phyloP scores from a whole-genome alignment of 768 basidiomycete genomes.

The Lanmaoa pseudosensibilis region DNA sequence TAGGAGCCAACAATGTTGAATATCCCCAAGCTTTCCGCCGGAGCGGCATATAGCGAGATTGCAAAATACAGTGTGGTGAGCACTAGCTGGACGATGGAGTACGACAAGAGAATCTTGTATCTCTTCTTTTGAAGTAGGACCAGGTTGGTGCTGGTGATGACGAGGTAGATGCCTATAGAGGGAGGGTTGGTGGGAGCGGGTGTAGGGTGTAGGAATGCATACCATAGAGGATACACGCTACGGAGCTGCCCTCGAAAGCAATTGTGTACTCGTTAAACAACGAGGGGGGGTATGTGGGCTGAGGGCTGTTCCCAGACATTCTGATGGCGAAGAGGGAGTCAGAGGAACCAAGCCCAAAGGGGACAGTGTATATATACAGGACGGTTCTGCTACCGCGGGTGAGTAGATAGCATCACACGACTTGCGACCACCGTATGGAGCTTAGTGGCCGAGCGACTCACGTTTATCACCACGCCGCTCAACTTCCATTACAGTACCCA shows the following conservation, averaged over 20 bases:
- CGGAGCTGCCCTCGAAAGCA: slow-evolving; percentile 21
- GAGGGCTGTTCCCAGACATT: slow-evolving; percentile 17
- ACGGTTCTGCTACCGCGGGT: not conserved
- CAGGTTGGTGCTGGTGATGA: slow-evolving; percentile 13
- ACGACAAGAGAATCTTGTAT: slow-evolving; percentile 15
- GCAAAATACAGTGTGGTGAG: slow-evolving; percentile 22
- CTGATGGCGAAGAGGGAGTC: no score
- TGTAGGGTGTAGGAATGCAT: not conserved
- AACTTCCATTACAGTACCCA: not conserved
- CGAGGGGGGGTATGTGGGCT: slow-evolving; percentile 7
- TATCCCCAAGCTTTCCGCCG: slow-evolving; percentile 9
- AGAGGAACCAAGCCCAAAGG: no score
- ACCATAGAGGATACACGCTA: slow-evolving; percentile 24
- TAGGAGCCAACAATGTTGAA: slow-evolving; percentile 11
- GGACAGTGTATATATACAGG: slow-evolving; percentile 5
- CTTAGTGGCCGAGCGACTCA: not conserved
- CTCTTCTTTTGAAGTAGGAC: slow-evolving; percentile 14
- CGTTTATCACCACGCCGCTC: slow-evolving; percentile 1
- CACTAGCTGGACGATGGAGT: slow-evolving; percentile 15
- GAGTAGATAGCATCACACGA: slow-evolving; percentile 6
- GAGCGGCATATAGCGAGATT: slow-evolving; percentile 19
- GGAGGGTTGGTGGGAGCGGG: not conserved
- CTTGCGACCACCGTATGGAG: no score
- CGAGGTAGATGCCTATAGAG: slow-evolving; percentile 15
- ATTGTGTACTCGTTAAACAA: slow-evolving; percentile 22